Conservation (phyloP, 2,329 filamentous ascomycete genomes). For the Phoma sp. region DNA sequence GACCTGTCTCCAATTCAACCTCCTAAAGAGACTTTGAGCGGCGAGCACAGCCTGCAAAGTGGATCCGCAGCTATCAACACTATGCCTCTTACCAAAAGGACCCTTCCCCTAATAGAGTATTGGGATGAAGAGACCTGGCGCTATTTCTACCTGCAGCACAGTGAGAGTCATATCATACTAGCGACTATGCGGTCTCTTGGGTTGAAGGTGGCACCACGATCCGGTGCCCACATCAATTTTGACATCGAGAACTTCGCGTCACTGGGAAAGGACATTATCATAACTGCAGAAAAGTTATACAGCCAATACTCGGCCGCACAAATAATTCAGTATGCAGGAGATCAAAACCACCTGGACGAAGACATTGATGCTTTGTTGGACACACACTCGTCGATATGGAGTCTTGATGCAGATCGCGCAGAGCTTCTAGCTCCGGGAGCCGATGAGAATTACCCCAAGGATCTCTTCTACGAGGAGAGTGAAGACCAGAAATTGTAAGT, state of each 20-base stretch:
- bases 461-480: conserved; percentile 11
- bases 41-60: background rate
- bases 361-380: conserved; percentile 5
- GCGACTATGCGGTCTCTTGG: conserved; percentile 10
- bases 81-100: background rate
- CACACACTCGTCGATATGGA: conserved; percentile 4
- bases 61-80: background rate
- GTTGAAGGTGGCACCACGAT: background rate
- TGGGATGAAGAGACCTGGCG: conserved; percentile 6
- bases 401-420: conserved; percentile 6
- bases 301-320: background rate
- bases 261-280: conserved; percentile 1
- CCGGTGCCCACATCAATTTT: background rate
- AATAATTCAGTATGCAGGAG: background rate
- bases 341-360: conserved; percentile 3
- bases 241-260: background rate
- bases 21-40: background rate
- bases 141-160: background rate
- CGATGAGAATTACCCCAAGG: background rate
- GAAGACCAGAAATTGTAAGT: conserved; percentile 8
- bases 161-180: background rate
- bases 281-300: background rate
- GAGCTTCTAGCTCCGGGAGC: background rate
- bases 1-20: background rate
- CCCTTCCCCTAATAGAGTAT: background rate